phyloP scores from a whole-genome alignment of 345 rosid species.

The Ceriops zippeliana region DNA sequence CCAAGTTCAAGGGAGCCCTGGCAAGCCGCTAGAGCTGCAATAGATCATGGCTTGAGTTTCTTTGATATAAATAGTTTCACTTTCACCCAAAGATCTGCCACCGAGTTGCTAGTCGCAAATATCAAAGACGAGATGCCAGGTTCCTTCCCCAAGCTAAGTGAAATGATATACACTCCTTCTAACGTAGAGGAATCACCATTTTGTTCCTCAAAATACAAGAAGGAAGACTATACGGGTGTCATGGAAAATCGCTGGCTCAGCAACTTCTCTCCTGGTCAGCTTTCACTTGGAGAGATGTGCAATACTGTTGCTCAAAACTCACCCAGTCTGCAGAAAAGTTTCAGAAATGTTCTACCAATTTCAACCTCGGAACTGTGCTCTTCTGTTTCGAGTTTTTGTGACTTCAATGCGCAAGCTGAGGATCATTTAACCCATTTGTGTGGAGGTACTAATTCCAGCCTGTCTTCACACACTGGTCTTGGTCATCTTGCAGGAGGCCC shows the following conservation, averaged over 20 bases:
- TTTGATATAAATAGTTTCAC: not conserved
- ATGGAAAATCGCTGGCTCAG: conserved; percentile 9
- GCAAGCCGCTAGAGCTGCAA: conserved; percentile 11
- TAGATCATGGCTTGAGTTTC: conserved; percentile 11
- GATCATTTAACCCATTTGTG: conserved; percentile 15
- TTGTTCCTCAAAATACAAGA: conserved; percentile 6
- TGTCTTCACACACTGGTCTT: conserved; percentile 12
- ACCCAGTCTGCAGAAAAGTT: not conserved
- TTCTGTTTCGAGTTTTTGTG: conserved; percentile 26
- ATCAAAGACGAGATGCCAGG: conserved; percentile 29
- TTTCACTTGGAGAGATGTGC: not conserved
- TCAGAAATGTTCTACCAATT: conserved; percentile 23
- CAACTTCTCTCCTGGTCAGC: conserved; percentile 22
- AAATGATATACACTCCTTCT: conserved; percentile 9
- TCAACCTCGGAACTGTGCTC: conserved; percentile 21
- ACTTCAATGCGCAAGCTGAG: conserved; percentile 26
- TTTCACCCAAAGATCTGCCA: conserved; percentile 20
- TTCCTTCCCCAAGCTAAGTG: conserved; percentile 24
- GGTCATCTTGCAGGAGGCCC: conserved; percentile 8
- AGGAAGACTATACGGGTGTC: not conserved
- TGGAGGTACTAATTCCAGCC: conserved; percentile 19
- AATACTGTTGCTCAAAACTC: not conserved
- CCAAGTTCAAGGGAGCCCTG: conserved; percentile 21
- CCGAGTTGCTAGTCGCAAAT: conserved; percentile 16
- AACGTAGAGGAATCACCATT: conserved; percentile 2